Conservation (phyloP, 2,329 filamentous ascomycete genomes). For the Bipolaris sorokiniana region DNA sequence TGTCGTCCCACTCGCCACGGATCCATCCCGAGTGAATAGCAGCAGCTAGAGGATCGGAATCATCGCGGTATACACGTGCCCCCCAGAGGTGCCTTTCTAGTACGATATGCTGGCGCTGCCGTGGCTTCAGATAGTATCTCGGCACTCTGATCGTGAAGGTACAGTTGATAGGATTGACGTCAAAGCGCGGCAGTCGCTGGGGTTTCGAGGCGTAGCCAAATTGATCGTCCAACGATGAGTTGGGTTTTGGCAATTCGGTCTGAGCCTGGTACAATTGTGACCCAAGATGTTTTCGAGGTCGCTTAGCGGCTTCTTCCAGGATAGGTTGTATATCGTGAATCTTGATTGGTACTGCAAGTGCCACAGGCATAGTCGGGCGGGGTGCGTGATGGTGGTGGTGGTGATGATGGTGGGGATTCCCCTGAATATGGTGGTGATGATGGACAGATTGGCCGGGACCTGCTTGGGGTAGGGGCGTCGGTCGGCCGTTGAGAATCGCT, state of each 20-base stretch:
- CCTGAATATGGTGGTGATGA: slow-evolving; percentile 51
- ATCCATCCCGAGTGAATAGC: slow-evolving; percentile 95
- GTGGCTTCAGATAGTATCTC: slow-evolving; percentile 72
- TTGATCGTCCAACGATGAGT: slow-evolving; percentile 56
- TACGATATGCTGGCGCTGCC: slow-evolving; percentile 82
- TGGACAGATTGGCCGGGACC: slow-evolving; percentile 38
- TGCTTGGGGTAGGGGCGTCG: slow-evolving; percentile 40
- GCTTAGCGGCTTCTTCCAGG: slow-evolving; percentile 71
- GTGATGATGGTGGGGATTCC: slow-evolving; percentile 46
- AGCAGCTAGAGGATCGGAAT: slow-evolving; percentile 90
- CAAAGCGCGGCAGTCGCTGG: slow-evolving; percentile 75
- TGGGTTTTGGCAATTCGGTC: slow-evolving; percentile 57
- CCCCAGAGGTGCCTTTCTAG: slow-evolving; percentile 84
- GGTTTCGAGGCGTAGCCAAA: slow-evolving; percentile 67
- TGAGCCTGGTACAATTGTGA: slow-evolving; percentile 79
- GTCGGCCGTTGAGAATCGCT: slow-evolving; percentile 31
- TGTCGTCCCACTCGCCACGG: slow-evolving; percentile 82
- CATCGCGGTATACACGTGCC: slow-evolving; percentile 92
- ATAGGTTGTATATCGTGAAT: slow-evolving; percentile 64
- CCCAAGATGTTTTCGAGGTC: slow-evolving; percentile 80
- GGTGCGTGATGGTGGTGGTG: slow-evolving; percentile 42
- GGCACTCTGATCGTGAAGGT: slow-evolving; percentile 89
- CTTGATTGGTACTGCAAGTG: slow-evolving; percentile 58
- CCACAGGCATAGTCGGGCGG: slow-evolving; percentile 30
- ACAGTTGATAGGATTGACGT: slow-evolving; percentile 79